These are phyloP conservation scores for Hypoxylon sp. DNA, from an alignment of 2,329 filamentous ascomycete genomes.

Conservation along the genomic window DNA sequence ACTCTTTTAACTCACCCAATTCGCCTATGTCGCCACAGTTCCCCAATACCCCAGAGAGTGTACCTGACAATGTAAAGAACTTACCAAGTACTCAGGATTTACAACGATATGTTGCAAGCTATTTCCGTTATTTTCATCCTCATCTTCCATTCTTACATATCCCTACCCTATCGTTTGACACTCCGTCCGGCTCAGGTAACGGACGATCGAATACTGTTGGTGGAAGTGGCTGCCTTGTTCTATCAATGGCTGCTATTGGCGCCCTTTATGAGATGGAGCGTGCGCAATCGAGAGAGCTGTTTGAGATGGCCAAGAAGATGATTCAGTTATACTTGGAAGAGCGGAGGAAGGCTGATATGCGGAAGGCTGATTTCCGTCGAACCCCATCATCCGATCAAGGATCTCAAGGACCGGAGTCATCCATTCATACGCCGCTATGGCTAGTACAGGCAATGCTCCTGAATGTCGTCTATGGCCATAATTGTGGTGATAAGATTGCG, in stretches of 20 bases:
- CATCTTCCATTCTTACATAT: constrained; percentile 96
- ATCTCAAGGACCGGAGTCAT: constrained; percentile 69
- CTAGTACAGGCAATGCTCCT: constrained; percentile 96
- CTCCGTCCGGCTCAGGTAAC: constrained; percentile 76
- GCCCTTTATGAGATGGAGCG: constrained; percentile 88
- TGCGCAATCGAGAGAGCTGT: constrained; percentile 84
- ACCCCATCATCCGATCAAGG: constrained; percentile 64
- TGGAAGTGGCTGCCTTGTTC: constrained; percentile 86
- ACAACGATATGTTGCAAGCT: constrained; percentile 90
- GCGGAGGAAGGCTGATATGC: constrained; percentile 86
- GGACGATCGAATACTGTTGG: constrained; percentile 74
- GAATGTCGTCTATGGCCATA: constrained; percentile 95
- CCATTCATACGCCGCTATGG: constrained; percentile 88
- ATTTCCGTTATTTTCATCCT: constrained; percentile 92
- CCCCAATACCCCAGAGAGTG: constrained; percentile 64
- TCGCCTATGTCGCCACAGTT: constrained; percentile 70
- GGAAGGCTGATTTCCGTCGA: constrained; percentile 72
- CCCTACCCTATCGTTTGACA: constrained; percentile 91
- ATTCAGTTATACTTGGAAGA: constrained; percentile 94
- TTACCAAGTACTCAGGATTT: constrained; percentile 88
- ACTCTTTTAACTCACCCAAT: constrained; percentile 71
- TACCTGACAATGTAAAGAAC: constrained; percentile 66
- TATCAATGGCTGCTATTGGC: constrained; percentile 85
- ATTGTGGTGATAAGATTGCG: constrained; percentile 90
- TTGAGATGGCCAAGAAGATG: constrained; percentile 95